These are phyloP conservation scores for Hyaloperonospora brassicae DNA, from an alignment of 352 stramenopile species.

Conservation along the genomic window DNA sequence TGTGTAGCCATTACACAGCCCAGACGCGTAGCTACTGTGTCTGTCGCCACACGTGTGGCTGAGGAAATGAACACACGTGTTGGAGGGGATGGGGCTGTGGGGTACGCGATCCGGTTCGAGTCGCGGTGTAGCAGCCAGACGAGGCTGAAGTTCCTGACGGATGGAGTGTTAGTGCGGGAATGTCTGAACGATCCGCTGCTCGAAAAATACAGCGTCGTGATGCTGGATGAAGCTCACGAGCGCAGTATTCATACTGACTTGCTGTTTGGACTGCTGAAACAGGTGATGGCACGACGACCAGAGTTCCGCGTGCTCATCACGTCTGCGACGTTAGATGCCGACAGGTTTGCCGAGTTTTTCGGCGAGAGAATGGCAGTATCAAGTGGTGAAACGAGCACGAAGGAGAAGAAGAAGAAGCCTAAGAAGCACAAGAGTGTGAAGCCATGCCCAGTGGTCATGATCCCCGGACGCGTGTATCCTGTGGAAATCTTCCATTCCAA, in stretches of 20 bases:
- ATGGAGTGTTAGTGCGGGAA: conserved; percentile 77
- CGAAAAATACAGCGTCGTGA: conserved; percentile 80
- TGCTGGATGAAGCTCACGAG: conserved; percentile 97
- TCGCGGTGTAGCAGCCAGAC: conserved; percentile 64
- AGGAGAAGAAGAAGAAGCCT: not conserved
- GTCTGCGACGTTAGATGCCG: conserved; percentile 85
- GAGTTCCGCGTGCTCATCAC: conserved; percentile 92
- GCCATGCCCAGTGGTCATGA: conserved; percentile 73
- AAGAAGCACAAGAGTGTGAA: conserved; percentile 17
- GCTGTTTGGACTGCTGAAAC: conserved; percentile 91
- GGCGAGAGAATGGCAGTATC: not conserved
- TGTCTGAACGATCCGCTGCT: conserved; percentile 72
- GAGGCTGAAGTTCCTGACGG: conserved; percentile 80
- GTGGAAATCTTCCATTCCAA: conserved; percentile 93
- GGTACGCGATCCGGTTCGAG: conserved; percentile 98
- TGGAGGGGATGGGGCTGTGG: conserved; percentile 49
- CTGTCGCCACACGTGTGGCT: conserved; percentile 94
- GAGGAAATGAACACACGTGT: conserved; percentile 88
- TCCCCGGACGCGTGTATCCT: conserved; percentile 89
- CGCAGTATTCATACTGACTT: conserved; percentile 97
- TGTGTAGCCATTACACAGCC: conserved; percentile 87
- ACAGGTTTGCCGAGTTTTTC: conserved; percentile 88
- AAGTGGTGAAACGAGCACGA: not conserved
- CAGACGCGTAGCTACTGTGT: conserved; percentile 95
- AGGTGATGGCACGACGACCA: conserved; percentile 48